Percentiles rank a stretch among this genome's conserved stretches.
Conservation (phyloP, 2,329 filamentous ascomycete genomes). For the Scedosporium dehoogii region DNA sequence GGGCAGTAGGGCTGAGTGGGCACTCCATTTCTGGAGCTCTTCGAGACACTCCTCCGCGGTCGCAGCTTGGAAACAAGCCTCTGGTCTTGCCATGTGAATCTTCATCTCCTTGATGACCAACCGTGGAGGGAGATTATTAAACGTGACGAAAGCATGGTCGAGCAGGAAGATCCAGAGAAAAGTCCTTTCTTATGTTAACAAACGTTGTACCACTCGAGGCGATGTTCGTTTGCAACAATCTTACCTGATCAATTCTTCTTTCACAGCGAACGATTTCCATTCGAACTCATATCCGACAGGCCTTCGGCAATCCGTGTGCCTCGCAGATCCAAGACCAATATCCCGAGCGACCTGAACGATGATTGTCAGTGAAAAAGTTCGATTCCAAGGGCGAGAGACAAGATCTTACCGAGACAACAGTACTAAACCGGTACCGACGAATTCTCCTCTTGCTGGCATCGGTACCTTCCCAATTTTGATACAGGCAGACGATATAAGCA, state of each 20-base stretch:
- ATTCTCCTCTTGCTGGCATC: constrained; percentile 23
- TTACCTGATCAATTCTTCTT: constrained; percentile 24
- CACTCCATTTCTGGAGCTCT: constrained; percentile 18
- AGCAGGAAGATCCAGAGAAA: constrained; percentile 25
- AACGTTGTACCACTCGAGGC: not conserved
- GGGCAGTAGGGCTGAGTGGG: constrained; percentile 14
- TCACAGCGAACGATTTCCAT: constrained; percentile 21
- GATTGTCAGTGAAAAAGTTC: not conserved
- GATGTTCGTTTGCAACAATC: not conserved
- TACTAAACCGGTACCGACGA: constrained; percentile 23
- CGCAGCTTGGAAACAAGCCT: constrained; percentile 25
- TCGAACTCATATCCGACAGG: constrained; percentile 19
- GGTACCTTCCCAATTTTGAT: constrained; percentile 27
- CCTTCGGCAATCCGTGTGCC: constrained; percentile 17
- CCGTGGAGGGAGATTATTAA: constrained; percentile 29
- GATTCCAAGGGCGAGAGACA: too few relatives aligned
- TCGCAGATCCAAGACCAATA: constrained; percentile 18
- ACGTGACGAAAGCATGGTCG: constrained; percentile 28
- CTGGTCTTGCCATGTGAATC: constrained; percentile 22
- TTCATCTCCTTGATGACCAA: constrained; percentile 28
- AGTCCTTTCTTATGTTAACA: constrained; percentile 9
- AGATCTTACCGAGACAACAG: constrained; percentile 22
- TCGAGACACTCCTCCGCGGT: constrained; percentile 20
- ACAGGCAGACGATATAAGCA: constrained; percentile 25
- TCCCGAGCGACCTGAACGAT: constrained; percentile 18